phyloP scores from a whole-genome alignment of 2,329 filamentous ascomycete genomes.

The Dactylellina haptotyla region DNA sequence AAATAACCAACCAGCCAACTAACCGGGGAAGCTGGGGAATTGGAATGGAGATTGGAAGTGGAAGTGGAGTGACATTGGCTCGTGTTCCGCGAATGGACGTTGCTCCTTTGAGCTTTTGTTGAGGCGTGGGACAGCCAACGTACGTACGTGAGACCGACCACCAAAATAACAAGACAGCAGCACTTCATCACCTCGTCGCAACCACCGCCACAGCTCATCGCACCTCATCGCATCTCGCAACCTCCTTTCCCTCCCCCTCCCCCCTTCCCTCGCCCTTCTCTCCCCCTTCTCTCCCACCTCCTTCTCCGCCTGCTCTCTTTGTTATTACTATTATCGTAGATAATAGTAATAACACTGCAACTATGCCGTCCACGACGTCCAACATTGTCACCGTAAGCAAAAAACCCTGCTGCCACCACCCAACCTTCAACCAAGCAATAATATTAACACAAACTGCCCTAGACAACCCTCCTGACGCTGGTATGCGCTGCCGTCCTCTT shows the following conservation, averaged over 20 bases:
- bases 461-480: conserved; percentile 52
- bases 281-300: conserved; percentile 1
- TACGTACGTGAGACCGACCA: conserved; percentile 20
- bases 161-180: background rate
- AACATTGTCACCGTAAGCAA: conserved; percentile 53
- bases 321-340: no score
- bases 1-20: no score
- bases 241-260: background rate
- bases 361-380: conserved; percentile 50
- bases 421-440: background rate
- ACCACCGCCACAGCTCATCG: no score
- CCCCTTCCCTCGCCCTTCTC: background rate
- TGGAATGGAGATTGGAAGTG: no score
- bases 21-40: no score
- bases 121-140: background rate
- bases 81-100: no score
- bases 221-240: conserved; percentile 18
- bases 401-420: background rate
- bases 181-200: no score
- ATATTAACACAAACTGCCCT: background rate
- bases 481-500: conserved; percentile 52
- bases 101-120: background rate
- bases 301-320: background rate
- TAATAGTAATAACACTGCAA: background rate
- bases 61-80: no score